These are phyloP conservation scores for Fusarium concolor DNA, from an alignment of 2,329 filamentous ascomycete genomes.

Conservation along the genomic window DNA sequence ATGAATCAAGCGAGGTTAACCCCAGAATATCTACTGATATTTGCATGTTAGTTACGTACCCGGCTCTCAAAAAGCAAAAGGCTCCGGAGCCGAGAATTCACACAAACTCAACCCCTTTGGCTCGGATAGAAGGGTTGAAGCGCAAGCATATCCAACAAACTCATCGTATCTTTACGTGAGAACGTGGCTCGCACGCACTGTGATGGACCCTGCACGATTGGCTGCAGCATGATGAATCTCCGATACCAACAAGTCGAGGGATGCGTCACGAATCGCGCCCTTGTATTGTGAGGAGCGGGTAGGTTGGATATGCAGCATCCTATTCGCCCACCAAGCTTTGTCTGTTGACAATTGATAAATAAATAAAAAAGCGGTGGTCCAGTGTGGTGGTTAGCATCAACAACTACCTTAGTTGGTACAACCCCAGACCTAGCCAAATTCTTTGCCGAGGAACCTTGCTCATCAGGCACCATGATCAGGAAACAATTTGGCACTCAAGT, in stretches of 20 bases:
- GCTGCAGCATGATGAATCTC: slow-evolving; percentile 31
- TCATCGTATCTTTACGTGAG: slow-evolving; percentile 21
- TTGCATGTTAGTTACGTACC: slow-evolving; percentile 14
- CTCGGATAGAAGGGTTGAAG: slow-evolving; percentile 42
- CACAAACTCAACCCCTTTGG: slow-evolving; percentile 12
- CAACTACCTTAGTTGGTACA: not conserved
- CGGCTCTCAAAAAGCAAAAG: slow-evolving; percentile 15
- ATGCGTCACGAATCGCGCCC: slow-evolving; percentile 42
- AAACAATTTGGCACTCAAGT: slow-evolving; percentile 3
- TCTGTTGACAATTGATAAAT: slow-evolving; percentile 24
- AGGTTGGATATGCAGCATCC: not conserved
- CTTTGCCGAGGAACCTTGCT: slow-evolving; percentile 21
- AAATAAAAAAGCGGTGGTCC: slow-evolving; percentile 14
- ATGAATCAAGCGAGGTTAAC: slow-evolving; percentile 31
- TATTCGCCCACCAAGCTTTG: slow-evolving; percentile 27
- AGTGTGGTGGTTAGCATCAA: not conserved
- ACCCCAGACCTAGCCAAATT: slow-evolving; percentile 19
- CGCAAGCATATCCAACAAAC: slow-evolving; percentile 33
- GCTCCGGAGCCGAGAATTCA: not conserved
- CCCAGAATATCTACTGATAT: slow-evolving; percentile 20
- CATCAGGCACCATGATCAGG: slow-evolving; percentile 16
- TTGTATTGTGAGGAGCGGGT: slow-evolving; percentile 28
- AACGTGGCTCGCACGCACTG: slow-evolving; percentile 36
- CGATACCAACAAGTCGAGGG: slow-evolving; percentile 42
- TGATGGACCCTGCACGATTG: slow-evolving; percentile 36